Percentiles rank a stretch among this genome's conserved stretches.
These are phyloP conservation scores for Boletus rubroflammeus DNA, from an alignment of 768 basidiomycete genomes.

Conservation along the genomic window DNA sequence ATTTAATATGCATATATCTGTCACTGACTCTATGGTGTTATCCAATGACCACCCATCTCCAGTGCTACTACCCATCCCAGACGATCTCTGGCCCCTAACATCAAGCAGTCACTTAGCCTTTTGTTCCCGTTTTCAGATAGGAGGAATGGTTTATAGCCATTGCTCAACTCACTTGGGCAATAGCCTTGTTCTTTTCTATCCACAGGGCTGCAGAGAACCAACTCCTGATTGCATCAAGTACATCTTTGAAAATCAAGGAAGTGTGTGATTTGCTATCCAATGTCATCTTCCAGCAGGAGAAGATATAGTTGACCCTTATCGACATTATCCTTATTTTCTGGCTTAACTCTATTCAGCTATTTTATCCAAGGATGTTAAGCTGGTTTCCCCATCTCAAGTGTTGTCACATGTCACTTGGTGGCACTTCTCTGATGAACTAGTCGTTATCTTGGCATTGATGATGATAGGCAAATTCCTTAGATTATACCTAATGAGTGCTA, in stretches of 20 bases:
- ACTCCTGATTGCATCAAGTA: background rate
- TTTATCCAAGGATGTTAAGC: too few species aligned
- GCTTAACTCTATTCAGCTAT: too few species aligned
- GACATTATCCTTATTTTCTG: too few species aligned
- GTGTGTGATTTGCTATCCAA: background rate
- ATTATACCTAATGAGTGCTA: too few species aligned
- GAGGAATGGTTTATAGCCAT: background rate
- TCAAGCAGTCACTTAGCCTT: background rate
- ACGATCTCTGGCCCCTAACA: background rate
- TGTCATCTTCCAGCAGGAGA: background rate
- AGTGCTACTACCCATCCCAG: background rate
- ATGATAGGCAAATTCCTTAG: too few species aligned
- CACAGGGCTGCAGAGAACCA: background rate
- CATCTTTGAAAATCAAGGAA: background rate
- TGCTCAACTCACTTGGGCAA: background rate
- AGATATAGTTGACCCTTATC: too few species aligned
- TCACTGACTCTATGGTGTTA: background rate
- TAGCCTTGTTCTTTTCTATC: background rate
- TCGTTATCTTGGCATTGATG: too few species aligned
- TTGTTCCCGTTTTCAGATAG: background rate
- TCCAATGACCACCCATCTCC: background rate
- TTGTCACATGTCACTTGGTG: too few species aligned
- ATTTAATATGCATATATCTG: slow-evolving; percentile 3
- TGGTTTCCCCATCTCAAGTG: too few species aligned
- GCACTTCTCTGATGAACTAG: too few species aligned